These are phyloP conservation scores for Vitis labrusca DNA, from an alignment of 164 flowering plant species.

Conservation along the genomic window DNA sequence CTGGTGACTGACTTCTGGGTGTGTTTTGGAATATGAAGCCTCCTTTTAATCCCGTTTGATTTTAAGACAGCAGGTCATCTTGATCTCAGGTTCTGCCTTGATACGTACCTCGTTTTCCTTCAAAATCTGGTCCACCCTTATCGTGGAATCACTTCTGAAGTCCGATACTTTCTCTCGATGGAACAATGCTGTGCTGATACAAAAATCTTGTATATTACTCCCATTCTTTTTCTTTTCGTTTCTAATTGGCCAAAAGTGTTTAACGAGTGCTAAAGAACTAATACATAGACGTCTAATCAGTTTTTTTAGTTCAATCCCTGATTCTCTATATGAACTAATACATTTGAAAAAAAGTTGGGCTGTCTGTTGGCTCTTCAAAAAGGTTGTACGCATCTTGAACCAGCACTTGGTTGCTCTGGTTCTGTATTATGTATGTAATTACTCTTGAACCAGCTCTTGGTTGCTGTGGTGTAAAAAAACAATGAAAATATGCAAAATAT, in stretches of 20 bases:
- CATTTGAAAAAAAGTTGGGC: neutral
- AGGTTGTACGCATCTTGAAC: neutral
- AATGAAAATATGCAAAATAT: too few species aligned
- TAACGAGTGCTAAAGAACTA: too few species aligned
- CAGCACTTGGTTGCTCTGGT: neutral
- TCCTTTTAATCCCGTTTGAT: neutral
- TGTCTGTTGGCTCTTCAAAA: neutral
- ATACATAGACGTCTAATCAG: too few species aligned
- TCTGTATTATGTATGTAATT: neutral
- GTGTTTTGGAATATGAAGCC: neutral
- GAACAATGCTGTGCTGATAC: neutral
- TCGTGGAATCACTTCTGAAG: too few species aligned
- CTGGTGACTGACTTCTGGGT: neutral
- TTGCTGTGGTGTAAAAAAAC: too few species aligned
- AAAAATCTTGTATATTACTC: slow-evolving; percentile 13
- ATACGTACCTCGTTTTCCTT: neutral
- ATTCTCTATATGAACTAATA: neutral
- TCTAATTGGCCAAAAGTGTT: too few species aligned
- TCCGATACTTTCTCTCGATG: too few species aligned
- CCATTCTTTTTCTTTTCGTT: slow-evolving; percentile 5
- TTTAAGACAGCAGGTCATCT: neutral
- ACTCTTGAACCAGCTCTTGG: too few species aligned
- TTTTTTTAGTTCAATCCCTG: neutral
- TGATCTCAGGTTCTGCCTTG: neutral
- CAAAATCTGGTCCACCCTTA: neutral